Evolutionary conservation across 2,329 filamentous ascomycete species (phyloP).

Genomic region (Botryotinia calthae): DNA sequence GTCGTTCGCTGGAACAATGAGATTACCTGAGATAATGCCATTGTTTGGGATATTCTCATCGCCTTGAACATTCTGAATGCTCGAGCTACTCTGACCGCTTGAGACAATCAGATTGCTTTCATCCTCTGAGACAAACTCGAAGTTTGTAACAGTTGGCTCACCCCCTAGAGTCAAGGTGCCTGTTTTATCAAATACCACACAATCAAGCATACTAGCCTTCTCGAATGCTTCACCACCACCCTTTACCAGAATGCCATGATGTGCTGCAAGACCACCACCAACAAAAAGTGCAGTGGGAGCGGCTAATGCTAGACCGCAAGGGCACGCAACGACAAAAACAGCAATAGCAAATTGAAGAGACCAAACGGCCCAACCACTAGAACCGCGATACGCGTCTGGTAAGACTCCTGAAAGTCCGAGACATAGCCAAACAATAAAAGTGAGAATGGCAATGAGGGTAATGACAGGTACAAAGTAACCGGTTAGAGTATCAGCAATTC

Average conservation of each 20-base stretch:
- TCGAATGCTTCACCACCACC: constrained; percentile 60
- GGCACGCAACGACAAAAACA: constrained; percentile 59
- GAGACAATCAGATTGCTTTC: not conserved
- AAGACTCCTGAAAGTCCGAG: constrained; percentile 60
- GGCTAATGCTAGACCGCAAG: constrained; percentile 59
- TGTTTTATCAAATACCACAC: constrained; percentile 60
- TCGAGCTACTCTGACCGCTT: not conserved
- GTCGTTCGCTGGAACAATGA: not conserved
- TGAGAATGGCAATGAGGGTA: constrained; percentile 64
- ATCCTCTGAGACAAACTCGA: constrained; percentile 30
- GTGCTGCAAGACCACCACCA: constrained; percentile 55
- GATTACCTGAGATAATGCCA: constrained; percentile 5
- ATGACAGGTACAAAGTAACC: constrained; percentile 75
- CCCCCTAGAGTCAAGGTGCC: constrained; percentile 60
- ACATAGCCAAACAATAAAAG: constrained; percentile 69
- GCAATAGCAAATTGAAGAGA: constrained; percentile 72
- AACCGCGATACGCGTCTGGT: constrained; percentile 54
- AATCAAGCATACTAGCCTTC: constrained; percentile 53
- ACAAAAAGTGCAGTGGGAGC: constrained; percentile 59
- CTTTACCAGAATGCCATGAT: constrained; percentile 56
- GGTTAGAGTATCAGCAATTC: constrained; percentile 69
- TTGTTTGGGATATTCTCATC: constrained; percentile 22
- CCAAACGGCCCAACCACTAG: constrained; percentile 64
- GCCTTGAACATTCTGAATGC: not conserved
- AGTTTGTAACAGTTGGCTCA: constrained; percentile 61